Evolutionary conservation across 352 stramenopile genomes (phyloP), one percentile per base, ranked within the genome.

Genomic region (Phytophthora rubi): DNA sequence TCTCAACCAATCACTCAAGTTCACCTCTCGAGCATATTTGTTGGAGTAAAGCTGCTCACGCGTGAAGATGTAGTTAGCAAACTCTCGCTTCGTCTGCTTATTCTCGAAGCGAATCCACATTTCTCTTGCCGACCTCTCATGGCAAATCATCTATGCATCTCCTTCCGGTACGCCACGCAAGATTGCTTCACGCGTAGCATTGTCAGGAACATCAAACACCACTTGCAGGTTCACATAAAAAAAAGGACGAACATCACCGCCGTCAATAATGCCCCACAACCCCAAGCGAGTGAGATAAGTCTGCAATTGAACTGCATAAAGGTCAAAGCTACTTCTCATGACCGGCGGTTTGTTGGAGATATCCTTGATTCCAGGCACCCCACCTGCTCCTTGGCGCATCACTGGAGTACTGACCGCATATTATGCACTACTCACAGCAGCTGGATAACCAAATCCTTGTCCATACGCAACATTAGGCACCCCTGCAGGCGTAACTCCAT

Each of bases 131-230:
- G 33, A 59, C 4, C 2, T 13, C n/a, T 70, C 62, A 39, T 59
- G 54, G 49, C 62, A 70, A 21, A 70, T 54, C 62, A 63, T 63
- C 23, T 70, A 35, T 21, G 54, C 62, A 55, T 64, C 62, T 4
- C 21, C 7, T 8, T 47, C 32, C 7, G 47, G 54, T 8, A 70
- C 35, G 3, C 62, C 54, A 49, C 33, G 35, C 23, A 69, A 16
- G 8, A 64, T 70, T 3, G 62, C 54, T 5, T 35, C 62, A 0
- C 54, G 18, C 44, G 45, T 37, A 39, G 54, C 54, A 15, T 70
- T 70, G 30, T 63, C 54, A 30, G 55, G 54, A 59, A 39, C 63
- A 33, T 64, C 28, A 58, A 65, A 56, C 3, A 3, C 15, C 30
- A 26, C 33, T 59, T 64, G 62, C 6, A 1, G 10, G 1, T 35